Base-by-base conservation (phyloP, 2,329 filamentous ascomycete species). In the Cladorrhinum sp. region DNA sequence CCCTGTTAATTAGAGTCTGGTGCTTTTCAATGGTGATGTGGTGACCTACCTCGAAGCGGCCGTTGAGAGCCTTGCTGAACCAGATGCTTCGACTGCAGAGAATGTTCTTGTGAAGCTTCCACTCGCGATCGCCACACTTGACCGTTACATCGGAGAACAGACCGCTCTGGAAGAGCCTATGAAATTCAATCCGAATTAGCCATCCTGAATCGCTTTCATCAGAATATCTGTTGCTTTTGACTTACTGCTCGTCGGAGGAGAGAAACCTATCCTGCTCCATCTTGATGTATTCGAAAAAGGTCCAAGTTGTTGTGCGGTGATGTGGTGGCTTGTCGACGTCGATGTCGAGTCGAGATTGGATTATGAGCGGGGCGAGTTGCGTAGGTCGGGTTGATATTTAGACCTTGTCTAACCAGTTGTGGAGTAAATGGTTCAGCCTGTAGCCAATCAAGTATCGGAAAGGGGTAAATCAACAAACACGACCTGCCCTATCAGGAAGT, bases 41-140 rank as follows among this genome's bases (percentile, higher is more conserved):
- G 9, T 28, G 26, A 28, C 26, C 9, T 28, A 28, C 26, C 4
- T 5, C 26, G 21, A 67, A 70, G 2, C 53, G 49, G 7, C 67
- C 68, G 2, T 57, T 68, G 16, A 70, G 60, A 9, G 67, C 67
- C 60, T 67, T 69, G 10, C 69, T 54, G 33, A 70, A 70, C 68
- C 68, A 69, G n/a, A 55, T 24, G 62, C 68, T 66, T 26, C 68
- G 63, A 12, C 66, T 61, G 62, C 65, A 67, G 48, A 70, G 61
- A 14, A 70, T 70, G 58, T 64, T 64, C 23, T 65, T 67, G 60
- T 70, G 68, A 1, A 69, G 62, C 3, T 64, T 60, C 68, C 68
- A 70, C 23, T 64, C 66, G 33, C 46, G 54, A 55, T 61, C 60
- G 23, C 64, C 62, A 51, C 68, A 70, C 24, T 58, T 66, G 10